These are phyloP conservation scores for Platanthera zijinensis DNA, from an alignment of 106 monocot species.

Conservation along the genomic window DNA sequence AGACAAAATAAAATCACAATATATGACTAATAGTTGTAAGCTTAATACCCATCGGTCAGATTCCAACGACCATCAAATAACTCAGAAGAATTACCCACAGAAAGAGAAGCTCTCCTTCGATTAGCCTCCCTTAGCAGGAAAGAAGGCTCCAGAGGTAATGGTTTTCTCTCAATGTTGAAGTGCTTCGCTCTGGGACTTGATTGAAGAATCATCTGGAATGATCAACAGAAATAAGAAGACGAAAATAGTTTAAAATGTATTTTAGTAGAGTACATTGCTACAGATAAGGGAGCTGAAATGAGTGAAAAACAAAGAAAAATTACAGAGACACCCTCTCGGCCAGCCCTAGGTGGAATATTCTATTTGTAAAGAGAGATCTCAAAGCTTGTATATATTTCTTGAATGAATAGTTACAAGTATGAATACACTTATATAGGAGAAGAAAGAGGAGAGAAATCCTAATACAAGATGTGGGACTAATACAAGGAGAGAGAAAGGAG, in stretches of 20 bases:
- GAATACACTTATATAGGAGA: too few relatives aligned
- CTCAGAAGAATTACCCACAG: conserved; percentile 65
- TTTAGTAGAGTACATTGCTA: not conserved
- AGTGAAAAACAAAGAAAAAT: not conserved
- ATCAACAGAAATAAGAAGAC: not conserved
- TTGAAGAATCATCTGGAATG: conserved; percentile 71
- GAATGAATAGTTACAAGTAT: too few relatives aligned
- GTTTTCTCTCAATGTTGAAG: conserved; percentile 85
- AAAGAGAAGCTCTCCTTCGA: conserved; percentile 86
- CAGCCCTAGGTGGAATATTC: too few relatives aligned
- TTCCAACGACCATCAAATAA: conserved; percentile 34
- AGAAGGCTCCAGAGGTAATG: conserved; percentile 90
- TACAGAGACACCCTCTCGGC: not conserved
- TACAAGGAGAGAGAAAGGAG: too few relatives aligned
- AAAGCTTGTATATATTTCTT: too few relatives aligned
- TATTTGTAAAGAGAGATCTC: too few relatives aligned
- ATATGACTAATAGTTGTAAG: not conserved
- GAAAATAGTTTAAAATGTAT: not conserved
- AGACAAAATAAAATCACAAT: not conserved
- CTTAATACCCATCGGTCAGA: conserved; percentile 49
- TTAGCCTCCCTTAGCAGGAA: conserved; percentile 91
- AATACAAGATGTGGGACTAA: too few relatives aligned
- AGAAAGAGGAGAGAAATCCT: too few relatives aligned
- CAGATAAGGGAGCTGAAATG: too few relatives aligned
- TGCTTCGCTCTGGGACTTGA: conserved; percentile 49